Evolutionary conservation across 805 yeast species (phyloP).

Genomic region (Dipodascus geniculatus): DNA sequence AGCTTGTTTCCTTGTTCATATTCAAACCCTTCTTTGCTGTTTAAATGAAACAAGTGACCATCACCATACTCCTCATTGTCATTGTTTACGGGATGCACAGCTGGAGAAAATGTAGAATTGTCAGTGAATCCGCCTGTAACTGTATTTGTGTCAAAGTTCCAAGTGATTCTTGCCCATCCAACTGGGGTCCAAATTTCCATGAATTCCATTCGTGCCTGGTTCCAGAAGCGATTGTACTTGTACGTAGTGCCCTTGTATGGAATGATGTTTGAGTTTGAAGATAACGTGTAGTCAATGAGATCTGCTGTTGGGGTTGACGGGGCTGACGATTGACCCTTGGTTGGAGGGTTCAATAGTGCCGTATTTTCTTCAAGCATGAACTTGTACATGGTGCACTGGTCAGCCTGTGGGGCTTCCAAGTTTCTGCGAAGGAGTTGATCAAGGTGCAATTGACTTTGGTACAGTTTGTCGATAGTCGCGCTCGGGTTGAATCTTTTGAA

Average conservation of each 20-base stretch:
- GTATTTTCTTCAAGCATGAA: background rate
- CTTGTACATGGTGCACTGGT: no score
- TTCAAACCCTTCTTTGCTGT: slow-evolving; percentile 5
- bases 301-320: background rate
- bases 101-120: no score
- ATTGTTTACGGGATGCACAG: slow-evolving; percentile 19
- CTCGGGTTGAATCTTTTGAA: no score
- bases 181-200: slow-evolving; percentile 15
- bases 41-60: slow-evolving; percentile 3
- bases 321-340: no score
- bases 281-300: no score
- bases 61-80: slow-evolving; percentile 9
- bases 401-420: no score
- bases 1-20: slow-evolving; percentile 9
- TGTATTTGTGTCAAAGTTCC: background rate
- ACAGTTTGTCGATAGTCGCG: no score
- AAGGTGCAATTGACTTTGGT: no score
- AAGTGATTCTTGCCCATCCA: slow-evolving; percentile 25
- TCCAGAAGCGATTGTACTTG: slow-evolving; percentile 11
- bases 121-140: slow-evolving; percentile 12
- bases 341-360: no score
- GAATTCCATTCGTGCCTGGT: slow-evolving; percentile 6
- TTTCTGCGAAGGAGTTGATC: no score
- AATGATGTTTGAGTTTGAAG: background rate
- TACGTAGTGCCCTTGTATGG: slow-evolving; percentile 19